These are phyloP conservation scores for Arthrinium phaeospermum DNA, from an alignment of 2,329 filamentous ascomycete species.

Conservation along the genomic window DNA sequence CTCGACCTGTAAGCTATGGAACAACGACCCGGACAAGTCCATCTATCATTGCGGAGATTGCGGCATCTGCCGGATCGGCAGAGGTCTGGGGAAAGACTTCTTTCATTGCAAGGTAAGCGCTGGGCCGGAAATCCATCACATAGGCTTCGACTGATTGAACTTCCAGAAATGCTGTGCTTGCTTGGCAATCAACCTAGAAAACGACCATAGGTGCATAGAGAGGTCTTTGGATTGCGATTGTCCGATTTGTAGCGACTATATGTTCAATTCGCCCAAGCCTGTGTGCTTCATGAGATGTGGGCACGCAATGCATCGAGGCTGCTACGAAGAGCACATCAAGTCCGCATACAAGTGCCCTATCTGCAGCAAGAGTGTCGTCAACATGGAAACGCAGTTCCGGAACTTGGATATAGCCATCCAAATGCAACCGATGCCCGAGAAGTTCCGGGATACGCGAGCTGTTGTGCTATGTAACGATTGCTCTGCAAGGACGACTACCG, in stretches of 20 bases:
- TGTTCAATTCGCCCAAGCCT: conserved; percentile 87
- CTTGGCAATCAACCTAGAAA: conserved; percentile 85
- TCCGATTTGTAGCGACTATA: conserved; percentile 94
- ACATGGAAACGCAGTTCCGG: conserved; percentile 95
- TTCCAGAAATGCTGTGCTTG: conserved; percentile 86
- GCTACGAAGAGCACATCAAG: conserved; percentile 86
- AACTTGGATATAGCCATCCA: conserved; percentile 88
- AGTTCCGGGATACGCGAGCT: conserved; percentile 80
- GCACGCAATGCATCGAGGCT: conserved; percentile 91
- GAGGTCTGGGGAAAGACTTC: conserved; percentile 94
- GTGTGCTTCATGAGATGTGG: conserved; percentile 96
- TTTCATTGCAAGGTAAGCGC: conserved; percentile 89
- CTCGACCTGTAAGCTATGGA: conserved; percentile 94
- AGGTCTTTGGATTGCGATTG: conserved; percentile 94
- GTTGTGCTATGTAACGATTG: conserved; percentile 95
- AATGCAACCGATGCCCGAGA: conserved; percentile 87
- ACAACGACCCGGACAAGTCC: conserved; percentile 86
- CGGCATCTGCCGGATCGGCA: conserved; percentile 89
- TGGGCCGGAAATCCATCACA: not conserved
- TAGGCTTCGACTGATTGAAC: conserved; percentile 20
- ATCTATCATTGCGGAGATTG: conserved; percentile 98
- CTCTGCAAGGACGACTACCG: conserved; percentile 81
- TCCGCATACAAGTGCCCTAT: conserved; percentile 95
- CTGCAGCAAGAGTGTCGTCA: conserved; percentile 94
- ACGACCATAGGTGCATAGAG: conserved; percentile 91